Percentiles rank a stretch among this genome's conserved stretches.
Evolutionary conservation across 2,329 filamentous ascomycete genomes (phyloP).

Genomic region (Colletotrichum sojae): DNA sequence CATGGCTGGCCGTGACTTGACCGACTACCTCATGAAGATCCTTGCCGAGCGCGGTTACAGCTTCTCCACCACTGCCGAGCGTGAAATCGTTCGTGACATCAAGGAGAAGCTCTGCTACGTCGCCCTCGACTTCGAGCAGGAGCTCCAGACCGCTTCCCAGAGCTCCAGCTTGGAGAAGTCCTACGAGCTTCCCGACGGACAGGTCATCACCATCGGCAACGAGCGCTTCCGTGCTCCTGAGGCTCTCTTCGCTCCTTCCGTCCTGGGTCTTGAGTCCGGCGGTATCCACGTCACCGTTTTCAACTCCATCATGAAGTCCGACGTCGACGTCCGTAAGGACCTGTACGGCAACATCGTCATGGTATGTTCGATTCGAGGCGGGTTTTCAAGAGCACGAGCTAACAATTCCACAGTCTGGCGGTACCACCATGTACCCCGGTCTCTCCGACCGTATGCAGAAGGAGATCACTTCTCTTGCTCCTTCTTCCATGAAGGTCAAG

Average conservation of each 20-base stretch:
- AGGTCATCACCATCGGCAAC: constrained; percentile 99
- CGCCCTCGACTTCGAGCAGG: constrained; percentile 99
- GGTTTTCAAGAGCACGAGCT: constrained; percentile 43
- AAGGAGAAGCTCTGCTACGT: constrained; percentile 99
- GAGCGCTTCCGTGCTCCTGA: constrained; percentile 99
- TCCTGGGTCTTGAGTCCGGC: constrained; percentile 97
- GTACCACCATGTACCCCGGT: constrained; percentile 99
- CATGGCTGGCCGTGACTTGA: constrained; percentile 99
- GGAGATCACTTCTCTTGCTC: constrained; percentile 99
- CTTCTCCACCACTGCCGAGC: constrained; percentile 99
- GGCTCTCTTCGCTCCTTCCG: constrained; percentile 99
- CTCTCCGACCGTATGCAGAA: constrained; percentile 99
- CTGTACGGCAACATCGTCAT: constrained; percentile 99
- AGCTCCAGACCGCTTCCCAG: constrained; percentile 99
- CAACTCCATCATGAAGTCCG: constrained; percentile 99
- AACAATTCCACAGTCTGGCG: constrained; percentile 83
- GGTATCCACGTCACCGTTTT: constrained; percentile 99
- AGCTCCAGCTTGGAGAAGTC: constrained; percentile 99
- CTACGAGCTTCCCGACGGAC: constrained; percentile 98
- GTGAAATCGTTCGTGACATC: constrained; percentile 99
- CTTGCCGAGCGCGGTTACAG: constrained; percentile 99
- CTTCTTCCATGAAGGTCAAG: constrained; percentile 99
- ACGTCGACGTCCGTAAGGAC: constrained; percentile 99
- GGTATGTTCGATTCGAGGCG: constrained; percentile 73
- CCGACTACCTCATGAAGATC: constrained; percentile 99